Conservation (phyloP, 306 rosid species). For the Cucumis cinereus region DNA sequence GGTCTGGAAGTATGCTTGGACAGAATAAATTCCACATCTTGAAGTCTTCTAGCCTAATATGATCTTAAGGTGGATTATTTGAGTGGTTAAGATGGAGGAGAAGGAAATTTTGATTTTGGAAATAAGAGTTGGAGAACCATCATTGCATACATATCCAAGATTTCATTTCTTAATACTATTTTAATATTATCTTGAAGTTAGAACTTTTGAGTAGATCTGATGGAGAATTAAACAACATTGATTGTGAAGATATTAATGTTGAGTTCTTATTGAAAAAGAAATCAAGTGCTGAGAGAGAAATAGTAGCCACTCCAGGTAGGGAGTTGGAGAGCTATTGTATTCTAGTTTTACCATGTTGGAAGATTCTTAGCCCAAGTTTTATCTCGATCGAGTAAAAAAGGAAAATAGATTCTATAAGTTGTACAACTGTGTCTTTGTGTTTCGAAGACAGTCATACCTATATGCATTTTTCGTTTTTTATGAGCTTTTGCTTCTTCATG, state of each 20-base stretch:
- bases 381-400: not conserved
- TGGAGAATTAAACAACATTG: not conserved
- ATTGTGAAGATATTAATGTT: not conserved
- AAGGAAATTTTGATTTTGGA: not conserved
- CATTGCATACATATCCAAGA: not conserved
- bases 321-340: not conserved
- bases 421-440: too few species aligned
- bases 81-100: not conserved
- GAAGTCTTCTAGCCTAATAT: not conserved
- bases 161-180: not conserved
- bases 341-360: not conserved
- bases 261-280: not conserved
- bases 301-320: not conserved
- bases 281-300: not conserved
- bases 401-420: not conserved
- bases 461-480: not conserved
- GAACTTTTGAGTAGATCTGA: not conserved
- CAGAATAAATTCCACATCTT: not conserved
- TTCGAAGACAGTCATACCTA: not conserved
- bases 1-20: not conserved
- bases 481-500: not conserved
- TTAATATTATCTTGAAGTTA: not conserved
- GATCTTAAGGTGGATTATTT: not conserved
- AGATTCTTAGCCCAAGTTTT: not conserved
- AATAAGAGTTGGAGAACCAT: not conserved